Conservation (phyloP, 2,329 filamentous ascomycete species). For the Chaetomiaceae sp. region DNA sequence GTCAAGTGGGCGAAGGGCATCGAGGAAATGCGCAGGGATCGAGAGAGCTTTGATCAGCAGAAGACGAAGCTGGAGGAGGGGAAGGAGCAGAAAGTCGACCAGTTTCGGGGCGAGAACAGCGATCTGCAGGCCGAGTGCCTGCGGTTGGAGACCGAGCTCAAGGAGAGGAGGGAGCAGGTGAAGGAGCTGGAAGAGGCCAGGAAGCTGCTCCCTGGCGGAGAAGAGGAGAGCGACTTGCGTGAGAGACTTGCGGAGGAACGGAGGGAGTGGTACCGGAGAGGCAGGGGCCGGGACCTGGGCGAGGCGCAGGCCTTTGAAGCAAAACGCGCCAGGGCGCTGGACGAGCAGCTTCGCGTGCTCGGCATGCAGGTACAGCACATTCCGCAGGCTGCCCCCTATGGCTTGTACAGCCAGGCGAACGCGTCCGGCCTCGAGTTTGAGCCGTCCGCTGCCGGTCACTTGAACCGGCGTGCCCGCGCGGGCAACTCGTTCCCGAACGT, state of each 20-base stretch:
- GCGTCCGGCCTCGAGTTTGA: conserved; percentile 45
- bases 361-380: conserved; percentile 40
- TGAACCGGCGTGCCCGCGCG: conserved; percentile 43
- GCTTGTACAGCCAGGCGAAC: conserved; percentile 41
- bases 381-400: conserved; percentile 25
- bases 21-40: conserved; percentile 51
- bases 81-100: conserved; percentile 45
- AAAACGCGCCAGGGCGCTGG: conserved; percentile 41
- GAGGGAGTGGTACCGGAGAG: conserved; percentile 48
- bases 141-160: conserved; percentile 65
- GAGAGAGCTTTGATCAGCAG: conserved; percentile 48
- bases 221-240: conserved; percentile 53
- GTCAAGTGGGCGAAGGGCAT: conserved; percentile 61
- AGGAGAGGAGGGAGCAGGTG: conserved; percentile 62
- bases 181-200: conserved; percentile 67
- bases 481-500: conserved; percentile 42
- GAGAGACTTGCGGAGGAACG: conserved; percentile 46
- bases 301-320: conserved; percentile 42
- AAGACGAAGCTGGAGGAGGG: conserved; percentile 45
- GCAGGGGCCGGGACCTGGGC: conserved; percentile 48
- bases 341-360: conserved; percentile 42
- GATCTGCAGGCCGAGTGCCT: conserved; percentile 59
- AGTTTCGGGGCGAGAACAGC: conserved; percentile 49
- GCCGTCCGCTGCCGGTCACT: conserved; percentile 33
- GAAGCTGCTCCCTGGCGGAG: conserved; percentile 56